phyloP scores from a whole-genome alignment of 495 filamentous ascomycete genomes.

The Hypoxylon trugodes region DNA sequence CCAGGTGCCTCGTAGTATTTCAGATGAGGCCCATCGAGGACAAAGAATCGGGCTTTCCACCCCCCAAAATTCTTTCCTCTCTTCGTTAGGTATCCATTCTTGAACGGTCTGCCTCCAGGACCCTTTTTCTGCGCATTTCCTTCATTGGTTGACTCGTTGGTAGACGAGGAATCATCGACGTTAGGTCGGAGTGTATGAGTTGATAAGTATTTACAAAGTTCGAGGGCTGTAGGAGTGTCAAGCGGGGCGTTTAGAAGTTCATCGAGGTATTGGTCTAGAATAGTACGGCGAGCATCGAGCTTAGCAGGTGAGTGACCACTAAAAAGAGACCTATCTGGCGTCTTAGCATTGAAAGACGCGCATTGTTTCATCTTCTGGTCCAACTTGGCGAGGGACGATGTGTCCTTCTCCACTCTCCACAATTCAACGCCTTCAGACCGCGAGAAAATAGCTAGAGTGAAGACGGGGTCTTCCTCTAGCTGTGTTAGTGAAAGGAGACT shows the following conservation, averaged over 20 bases:
- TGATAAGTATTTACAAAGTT: constrained; percentile 88
- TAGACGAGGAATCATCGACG: constrained; percentile 66
- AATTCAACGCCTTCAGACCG: constrained; percentile 81
- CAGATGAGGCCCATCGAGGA: constrained; percentile 86
- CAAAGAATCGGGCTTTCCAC: constrained; percentile 97
- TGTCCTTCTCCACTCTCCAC: constrained; percentile 94
- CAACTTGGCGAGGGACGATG: constrained; percentile 78
- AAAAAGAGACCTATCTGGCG: constrained; percentile 87
- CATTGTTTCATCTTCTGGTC: constrained; percentile 81
- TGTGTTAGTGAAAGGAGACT: constrained; percentile 77
- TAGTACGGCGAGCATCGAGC: constrained; percentile 83
- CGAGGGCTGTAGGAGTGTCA: constrained; percentile 79
- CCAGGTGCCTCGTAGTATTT: constrained; percentile 92
- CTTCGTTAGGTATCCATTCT: constrained; percentile 95
- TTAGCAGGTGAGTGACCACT: constrained; percentile 93
- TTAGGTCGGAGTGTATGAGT: constrained; percentile 83
- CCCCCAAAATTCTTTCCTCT: constrained; percentile 97
- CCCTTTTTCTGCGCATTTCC: constrained; percentile 53
- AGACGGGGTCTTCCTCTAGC: constrained; percentile 90
- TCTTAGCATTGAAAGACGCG: constrained; percentile 68
- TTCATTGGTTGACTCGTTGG: constrained; percentile 52
- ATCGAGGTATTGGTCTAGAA: constrained; percentile 86
- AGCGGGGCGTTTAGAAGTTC: constrained; percentile 81
- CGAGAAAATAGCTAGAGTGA: constrained; percentile 85
- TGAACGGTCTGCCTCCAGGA: constrained; percentile 71